Evolutionary conservation across 192 early-diverging fungal species (phyloP), one percentile per base, ranked within the genome.

Genomic region (Backusella liffmaniae): DNA sequence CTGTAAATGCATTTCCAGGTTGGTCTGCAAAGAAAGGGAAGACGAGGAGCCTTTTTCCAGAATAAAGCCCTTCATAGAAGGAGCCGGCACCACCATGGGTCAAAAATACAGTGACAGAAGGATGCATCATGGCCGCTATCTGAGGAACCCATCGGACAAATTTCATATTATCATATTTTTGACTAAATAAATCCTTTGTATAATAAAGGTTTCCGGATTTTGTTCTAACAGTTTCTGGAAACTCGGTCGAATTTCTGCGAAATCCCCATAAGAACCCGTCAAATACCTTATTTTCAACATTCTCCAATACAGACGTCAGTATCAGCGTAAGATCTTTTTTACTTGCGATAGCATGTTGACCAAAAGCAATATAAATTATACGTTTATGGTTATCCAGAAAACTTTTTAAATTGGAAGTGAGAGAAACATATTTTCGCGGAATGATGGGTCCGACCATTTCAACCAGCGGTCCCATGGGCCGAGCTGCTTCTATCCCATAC

Each of bases 231-330:
- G 21, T 39, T 21, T 69, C 18, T 23, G 67, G 67, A 36, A 41
- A 41, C 12, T 37, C n/a, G 3, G n/a, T 37, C 39, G n/a, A 21
- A 69, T 36, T 37, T 12, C 34, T n/a, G 21, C 35, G 16, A 12
- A 62, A 13, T 0, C 76, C 59, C 84, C 84, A 84, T 21, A 84
- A 66, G 8, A 83, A 66, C 0, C 81, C 83, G 66, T 82, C 83
- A 56, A 76, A 18, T 23, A 67, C 67, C n/a, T 72, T 36, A 35
- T 67, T 51, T 23, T 76, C 18, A n/a, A 41, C 21, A 41, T 39
- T 35, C 9, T 37, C n/a, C 37, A 69, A 37, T 9, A 82, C 13
- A 0, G 83, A 35, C 23, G 76, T 72, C 32, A 80, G 41, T 16
- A 85, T 12, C 23, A 76, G 46, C 41, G 32, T 16, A 8, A 67